Conservation (phyloP, 257 asterid species). For the Solanum chmielewskii region DNA sequence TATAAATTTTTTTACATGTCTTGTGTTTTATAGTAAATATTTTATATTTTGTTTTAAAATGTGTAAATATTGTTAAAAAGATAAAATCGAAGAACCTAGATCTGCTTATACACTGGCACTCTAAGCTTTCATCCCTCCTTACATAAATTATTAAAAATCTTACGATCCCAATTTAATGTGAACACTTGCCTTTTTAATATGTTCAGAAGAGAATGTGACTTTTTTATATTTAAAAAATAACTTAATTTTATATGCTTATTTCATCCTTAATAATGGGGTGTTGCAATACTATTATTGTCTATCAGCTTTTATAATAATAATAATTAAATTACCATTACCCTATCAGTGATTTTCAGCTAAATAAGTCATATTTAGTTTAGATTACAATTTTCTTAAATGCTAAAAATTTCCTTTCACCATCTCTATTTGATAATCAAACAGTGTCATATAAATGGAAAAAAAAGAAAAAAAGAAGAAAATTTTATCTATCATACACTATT, state of each 20-base stretch:
- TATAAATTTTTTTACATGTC: background rate
- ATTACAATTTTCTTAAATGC: background rate
- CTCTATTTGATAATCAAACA: no score
- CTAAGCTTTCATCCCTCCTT: background rate
- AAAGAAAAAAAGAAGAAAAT: rapidly evolving
- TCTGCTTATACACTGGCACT: background rate
- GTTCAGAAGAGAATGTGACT: background rate
- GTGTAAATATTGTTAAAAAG: background rate
- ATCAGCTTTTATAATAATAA: background rate
- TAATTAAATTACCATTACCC: background rate
- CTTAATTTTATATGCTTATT: background rate
- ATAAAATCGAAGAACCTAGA: background rate
- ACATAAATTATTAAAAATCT: background rate
- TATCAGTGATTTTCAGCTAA: background rate
- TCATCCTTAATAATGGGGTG: background rate
- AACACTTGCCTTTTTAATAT: background rate
- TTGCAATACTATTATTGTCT: background rate
- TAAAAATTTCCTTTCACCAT: no score
- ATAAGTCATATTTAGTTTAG: background rate
- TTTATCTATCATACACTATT: background rate
- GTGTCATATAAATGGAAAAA: no score
- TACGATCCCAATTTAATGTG: background rate
- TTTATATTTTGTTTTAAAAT: background rate
- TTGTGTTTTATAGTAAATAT: background rate
- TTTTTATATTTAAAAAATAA: background rate